These are phyloP conservation scores for Mentha longifolia DNA, from an alignment of 257 asterid species.

Conservation along the genomic window DNA sequence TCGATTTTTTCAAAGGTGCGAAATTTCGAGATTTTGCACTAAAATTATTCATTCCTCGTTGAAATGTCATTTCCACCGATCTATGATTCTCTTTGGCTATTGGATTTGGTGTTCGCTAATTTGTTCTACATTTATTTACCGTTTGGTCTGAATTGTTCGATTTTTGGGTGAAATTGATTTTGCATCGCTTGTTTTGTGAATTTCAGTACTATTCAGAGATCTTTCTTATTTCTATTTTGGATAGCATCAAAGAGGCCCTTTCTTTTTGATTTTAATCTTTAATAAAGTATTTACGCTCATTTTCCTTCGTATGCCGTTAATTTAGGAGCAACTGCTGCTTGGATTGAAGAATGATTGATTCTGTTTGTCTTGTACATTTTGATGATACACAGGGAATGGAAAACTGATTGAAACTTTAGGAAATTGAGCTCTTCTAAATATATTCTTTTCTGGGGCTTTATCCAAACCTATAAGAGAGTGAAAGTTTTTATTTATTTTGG, in stretches of 20 bases:
- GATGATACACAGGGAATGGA: not conserved
- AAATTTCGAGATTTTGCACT: not conserved
- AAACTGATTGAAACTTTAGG: not conserved
- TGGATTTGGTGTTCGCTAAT: not conserved
- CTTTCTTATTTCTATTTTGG: not conserved
- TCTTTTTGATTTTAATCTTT: not conserved
- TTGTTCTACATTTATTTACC: not conserved
- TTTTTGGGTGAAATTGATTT: not conserved
- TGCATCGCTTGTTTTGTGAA: not conserved
- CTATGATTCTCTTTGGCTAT: not conserved
- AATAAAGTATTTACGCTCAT: not conserved
- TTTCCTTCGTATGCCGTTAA: not conserved
- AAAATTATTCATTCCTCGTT: not conserved
- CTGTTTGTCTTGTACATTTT: not conserved
- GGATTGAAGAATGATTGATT: not conserved
- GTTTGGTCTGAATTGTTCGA: not conserved
- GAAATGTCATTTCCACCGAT: not conserved
- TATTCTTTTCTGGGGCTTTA: not conserved
- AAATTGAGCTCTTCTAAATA: not conserved
- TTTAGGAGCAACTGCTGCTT: not conserved
- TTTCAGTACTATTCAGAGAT: not conserved
- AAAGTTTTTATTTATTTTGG: not conserved
- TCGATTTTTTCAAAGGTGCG: constrained; percentile 5
- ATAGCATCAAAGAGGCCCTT: not conserved
- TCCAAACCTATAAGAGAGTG: not conserved